A percentile compares a stretch with the other conserved stretches of the same genome.
Evolutionary conservation across 371 early-diverging fungal genomes (phyloP).

Genomic region (Mortierella sp.): DNA sequence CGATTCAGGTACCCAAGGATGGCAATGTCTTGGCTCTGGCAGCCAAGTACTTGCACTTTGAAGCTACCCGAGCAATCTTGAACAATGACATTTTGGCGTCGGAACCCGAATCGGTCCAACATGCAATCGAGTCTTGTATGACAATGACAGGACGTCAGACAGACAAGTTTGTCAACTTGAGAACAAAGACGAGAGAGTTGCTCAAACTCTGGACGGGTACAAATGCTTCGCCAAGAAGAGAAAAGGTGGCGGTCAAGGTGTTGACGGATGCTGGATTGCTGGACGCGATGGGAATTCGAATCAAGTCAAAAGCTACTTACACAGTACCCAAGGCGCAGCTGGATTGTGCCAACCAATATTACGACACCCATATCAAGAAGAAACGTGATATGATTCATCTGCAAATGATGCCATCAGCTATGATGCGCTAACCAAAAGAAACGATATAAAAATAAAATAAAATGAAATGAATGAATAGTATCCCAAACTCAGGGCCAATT

Average conservation of each 20-base stretch:
- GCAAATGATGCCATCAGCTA: neutral
- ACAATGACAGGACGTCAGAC: constrained; percentile 55
- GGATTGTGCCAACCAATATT: constrained; percentile 45
- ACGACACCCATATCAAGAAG: constrained; percentile 41
- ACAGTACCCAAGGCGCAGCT: constrained; percentile 28
- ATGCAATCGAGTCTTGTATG: constrained; percentile 51
- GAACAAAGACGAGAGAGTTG: constrained; percentile 52
- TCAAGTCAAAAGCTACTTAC: constrained; percentile 25
- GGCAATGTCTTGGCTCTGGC: constrained; percentile 51
- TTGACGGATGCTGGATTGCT: constrained; percentile 44
- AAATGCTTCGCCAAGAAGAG: constrained; percentile 32
- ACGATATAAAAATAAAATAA: neutral
- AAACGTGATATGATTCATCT: constrained; percentile 30
- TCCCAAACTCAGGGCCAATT: too few relatives aligned
- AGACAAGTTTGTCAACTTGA: constrained; percentile 55
- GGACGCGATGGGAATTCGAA: constrained; percentile 27
- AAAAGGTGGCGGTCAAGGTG: constrained; percentile 41
- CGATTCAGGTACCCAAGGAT: constrained; percentile 32
- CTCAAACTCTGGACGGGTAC: constrained; percentile 55
- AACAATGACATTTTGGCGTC: constrained; percentile 38
- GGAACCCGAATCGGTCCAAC: constrained; percentile 52
- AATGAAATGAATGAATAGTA: neutral
- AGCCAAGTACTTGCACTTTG: constrained; percentile 53
- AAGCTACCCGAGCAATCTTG: constrained; percentile 39
- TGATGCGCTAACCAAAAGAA: neutral